These are phyloP conservation scores for Combretum micranthum DNA, from an alignment of 345 rosid genomes.

Conservation along the genomic window DNA sequence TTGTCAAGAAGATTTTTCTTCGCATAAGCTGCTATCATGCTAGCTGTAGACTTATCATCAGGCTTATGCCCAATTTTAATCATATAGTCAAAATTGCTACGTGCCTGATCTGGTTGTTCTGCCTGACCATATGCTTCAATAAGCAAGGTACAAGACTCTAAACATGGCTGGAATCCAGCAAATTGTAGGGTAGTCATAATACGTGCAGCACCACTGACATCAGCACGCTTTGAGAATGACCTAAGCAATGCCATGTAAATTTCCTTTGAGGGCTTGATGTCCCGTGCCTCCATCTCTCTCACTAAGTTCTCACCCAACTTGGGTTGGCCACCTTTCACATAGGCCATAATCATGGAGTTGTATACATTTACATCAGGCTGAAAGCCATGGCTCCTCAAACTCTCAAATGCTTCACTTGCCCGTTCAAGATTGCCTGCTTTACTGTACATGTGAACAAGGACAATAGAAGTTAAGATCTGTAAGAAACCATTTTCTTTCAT, in stretches of 20 bases:
- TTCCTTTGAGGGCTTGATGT: slow-evolving; percentile 42
- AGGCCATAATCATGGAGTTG: slow-evolving; percentile 70
- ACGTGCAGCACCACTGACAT: slow-evolving; percentile 36
- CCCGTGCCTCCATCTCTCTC: slow-evolving; percentile 49
- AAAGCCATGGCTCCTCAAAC: slow-evolving; percentile 56
- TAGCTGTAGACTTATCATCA: slow-evolving; percentile 52
- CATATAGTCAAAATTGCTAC: slow-evolving; percentile 50
- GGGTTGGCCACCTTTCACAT: slow-evolving; percentile 52
- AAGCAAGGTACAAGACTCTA: slow-evolving; percentile 51
- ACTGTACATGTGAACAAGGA: slow-evolving; percentile 62
- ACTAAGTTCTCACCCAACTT: slow-evolving; percentile 34
- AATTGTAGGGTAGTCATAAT: slow-evolving; percentile 38
- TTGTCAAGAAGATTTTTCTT: slow-evolving; percentile 56
- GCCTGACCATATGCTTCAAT: slow-evolving; percentile 49
- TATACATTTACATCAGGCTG: slow-evolving; percentile 48
- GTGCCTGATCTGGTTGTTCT: slow-evolving; percentile 53
- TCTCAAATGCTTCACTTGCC: slow-evolving; percentile 61
- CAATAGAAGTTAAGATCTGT: slow-evolving; percentile 40
- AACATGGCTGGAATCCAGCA: slow-evolving; percentile 33
- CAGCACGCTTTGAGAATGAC: slow-evolving; percentile 47
- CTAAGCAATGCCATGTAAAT: slow-evolving; percentile 63
- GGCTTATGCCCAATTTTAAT: slow-evolving; percentile 49
- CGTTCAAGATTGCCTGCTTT: slow-evolving; percentile 62
- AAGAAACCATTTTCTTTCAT: slow-evolving; percentile 56
- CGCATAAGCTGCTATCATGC: slow-evolving; percentile 49